Evolutionary conservation across 352 stramenopile species (phyloP).

Genomic region (Pythium graminicola): DNA sequence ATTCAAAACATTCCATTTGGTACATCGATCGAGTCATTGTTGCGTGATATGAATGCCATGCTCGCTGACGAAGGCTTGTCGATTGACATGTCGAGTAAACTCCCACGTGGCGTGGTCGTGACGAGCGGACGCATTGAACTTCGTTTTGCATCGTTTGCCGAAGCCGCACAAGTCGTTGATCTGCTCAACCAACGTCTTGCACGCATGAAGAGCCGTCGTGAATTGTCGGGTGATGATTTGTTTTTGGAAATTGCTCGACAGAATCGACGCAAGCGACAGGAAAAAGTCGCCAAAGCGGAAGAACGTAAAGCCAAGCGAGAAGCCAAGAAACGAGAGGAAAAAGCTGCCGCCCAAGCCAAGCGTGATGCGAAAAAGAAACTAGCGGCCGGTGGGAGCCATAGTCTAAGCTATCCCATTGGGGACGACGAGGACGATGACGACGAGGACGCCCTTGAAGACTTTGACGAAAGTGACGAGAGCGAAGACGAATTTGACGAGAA

Average conservation of each 20-base stretch:
- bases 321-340: conserved; percentile 22
- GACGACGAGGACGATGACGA: conserved; percentile 26
- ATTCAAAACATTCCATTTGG: conserved; percentile 77
- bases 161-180: conserved; percentile 69
- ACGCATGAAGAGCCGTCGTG: conserved; percentile 47
- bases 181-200: conserved; percentile 47
- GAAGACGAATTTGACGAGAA: conserved; percentile 27
- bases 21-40: conserved; percentile 47
- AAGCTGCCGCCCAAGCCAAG: conserved; percentile 15
- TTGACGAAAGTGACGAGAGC: conserved; percentile 7
- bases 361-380: conserved; percentile 17
- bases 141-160: conserved; percentile 55
- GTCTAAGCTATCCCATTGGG: conserved; percentile 19
- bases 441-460: conserved; percentile 27
- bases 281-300: conserved; percentile 28
- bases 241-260: conserved; percentile 31
- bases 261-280: conserved; percentile 31
- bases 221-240: conserved; percentile 37
- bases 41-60: conserved; percentile 55
- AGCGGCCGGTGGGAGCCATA: conserved; percentile 1
- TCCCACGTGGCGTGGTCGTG: conserved; percentile 58
- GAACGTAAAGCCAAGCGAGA: conserved; percentile 21
- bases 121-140: conserved; percentile 77
- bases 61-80: conserved; percentile 34
- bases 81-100: conserved; percentile 43